Evolutionary conservation across 2,329 filamentous ascomycete species (phyloP).

Genomic region (Hortaea sp.): DNA sequence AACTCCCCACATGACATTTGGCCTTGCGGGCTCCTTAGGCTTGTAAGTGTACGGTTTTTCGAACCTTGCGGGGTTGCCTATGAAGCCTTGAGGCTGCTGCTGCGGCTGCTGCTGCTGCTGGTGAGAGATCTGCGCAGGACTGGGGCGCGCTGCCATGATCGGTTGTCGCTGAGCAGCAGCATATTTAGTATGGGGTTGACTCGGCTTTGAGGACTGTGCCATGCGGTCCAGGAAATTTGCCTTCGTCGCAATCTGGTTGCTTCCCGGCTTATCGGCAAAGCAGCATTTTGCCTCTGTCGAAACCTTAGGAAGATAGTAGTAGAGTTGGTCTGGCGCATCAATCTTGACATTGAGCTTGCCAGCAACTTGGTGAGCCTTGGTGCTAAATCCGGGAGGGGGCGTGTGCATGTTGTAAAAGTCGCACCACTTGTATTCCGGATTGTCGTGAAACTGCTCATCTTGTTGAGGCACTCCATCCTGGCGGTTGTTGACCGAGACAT

Average conservation of each 20-base stretch:
- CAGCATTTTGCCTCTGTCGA: constrained; percentile 87
- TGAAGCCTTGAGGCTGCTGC: background rate
- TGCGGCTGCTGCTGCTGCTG: constrained; percentile 6
- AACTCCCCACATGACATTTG: constrained; percentile 16
- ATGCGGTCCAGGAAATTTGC: constrained; percentile 66
- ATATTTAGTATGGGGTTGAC: background rate
- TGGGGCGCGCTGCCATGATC: constrained; percentile 13
- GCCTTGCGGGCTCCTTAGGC: constrained; percentile 22
- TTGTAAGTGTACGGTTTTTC: constrained; percentile 30
- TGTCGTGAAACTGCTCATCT: constrained; percentile 38
- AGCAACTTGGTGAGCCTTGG: constrained; percentile 19
- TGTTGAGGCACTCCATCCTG: constrained; percentile 40
- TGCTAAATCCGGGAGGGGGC: constrained; percentile 34
- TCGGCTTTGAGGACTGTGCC: constrained; percentile 18
- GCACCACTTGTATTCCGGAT: constrained; percentile 37
- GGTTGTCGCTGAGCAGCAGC: constrained; percentile 4
- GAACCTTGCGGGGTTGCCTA: constrained; percentile 2
- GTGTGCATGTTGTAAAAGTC: constrained; percentile 59
- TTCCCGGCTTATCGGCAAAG: constrained; percentile 69
- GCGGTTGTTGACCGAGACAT: constrained; percentile 37
- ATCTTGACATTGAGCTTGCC: constrained; percentile 62
- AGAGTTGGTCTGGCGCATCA: constrained; percentile 62
- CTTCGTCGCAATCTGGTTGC: constrained; percentile 53
- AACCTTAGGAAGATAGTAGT: constrained; percentile 75
- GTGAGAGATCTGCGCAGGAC: background rate